Conservation (phyloP, 2,329 filamentous ascomycete species). For the Thelonectria rubi region DNA sequence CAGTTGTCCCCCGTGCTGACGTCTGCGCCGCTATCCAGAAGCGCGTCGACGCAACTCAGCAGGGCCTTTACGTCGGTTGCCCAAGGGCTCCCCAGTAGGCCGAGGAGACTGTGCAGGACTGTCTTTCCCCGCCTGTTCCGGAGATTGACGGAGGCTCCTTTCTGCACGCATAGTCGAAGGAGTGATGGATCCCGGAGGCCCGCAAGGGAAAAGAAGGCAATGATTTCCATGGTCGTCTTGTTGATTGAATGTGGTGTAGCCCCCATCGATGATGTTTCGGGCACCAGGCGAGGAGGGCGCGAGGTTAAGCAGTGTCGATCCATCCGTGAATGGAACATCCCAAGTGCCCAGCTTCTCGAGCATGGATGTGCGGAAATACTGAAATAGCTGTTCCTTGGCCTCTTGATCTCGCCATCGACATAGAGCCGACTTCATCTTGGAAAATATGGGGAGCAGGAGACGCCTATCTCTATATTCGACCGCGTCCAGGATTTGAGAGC, state of each 20-base stretch:
- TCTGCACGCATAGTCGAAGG: neutral
- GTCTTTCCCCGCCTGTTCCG: neutral
- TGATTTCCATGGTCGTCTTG: neutral
- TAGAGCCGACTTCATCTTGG: neutral
- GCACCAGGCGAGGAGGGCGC: neutral
- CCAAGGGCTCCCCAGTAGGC: neutral
- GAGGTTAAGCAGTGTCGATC: neutral
- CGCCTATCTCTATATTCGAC: neutral
- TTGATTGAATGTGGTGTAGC: neutral
- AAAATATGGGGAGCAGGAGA: neutral
- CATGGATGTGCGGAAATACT: neutral
- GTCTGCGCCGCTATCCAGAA: constrained; percentile 1
- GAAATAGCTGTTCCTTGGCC: neutral
- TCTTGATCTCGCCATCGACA: neutral
- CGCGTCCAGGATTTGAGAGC: neutral
- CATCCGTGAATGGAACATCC: neutral
- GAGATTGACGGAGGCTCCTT: neutral
- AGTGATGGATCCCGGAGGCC: neutral
- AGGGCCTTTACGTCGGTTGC: neutral
- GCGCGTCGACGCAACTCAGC: neutral
- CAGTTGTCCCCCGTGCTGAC: neutral
- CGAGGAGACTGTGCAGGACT: neutral
- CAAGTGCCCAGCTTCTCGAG: neutral
- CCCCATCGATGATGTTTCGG: neutral
- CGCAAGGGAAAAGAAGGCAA: neutral